phyloP scores from a whole-genome alignment of 352 stramenopile genomes.

The Globisporangium irregulare region DNA sequence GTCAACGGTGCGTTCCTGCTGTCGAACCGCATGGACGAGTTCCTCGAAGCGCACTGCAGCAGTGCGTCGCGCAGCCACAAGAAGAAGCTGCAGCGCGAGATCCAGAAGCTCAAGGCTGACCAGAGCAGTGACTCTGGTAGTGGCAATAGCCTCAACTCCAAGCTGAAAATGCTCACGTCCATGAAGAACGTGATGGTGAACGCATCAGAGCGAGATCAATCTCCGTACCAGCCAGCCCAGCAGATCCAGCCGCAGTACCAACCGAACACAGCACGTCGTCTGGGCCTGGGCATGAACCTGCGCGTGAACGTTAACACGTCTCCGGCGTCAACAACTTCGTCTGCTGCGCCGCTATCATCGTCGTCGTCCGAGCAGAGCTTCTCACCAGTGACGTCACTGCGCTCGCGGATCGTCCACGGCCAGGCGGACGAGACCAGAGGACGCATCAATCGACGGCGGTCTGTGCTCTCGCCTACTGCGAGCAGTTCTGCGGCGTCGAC shows the following conservation, averaged over 20 bases:
- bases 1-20: conserved; percentile 57
- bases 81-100: conserved; percentile 76
- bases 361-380: conserved; percentile 26
- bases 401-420: conserved; percentile 31
- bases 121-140: not conserved
- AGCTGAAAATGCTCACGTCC: not conserved
- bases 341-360: not conserved
- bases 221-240: conserved; percentile 2
- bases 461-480: conserved; percentile 3
- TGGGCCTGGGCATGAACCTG: conserved; percentile 35
- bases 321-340: conserved; percentile 1
- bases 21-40: conserved; percentile 36
- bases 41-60: conserved; percentile 46
- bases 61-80: conserved; percentile 64
- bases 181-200: conserved; percentile 6
- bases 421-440: conserved; percentile 30
- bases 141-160: not conserved
- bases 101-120: conserved; percentile 62
- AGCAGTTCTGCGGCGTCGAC: conserved; percentile 1
- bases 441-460: conserved; percentile 22
- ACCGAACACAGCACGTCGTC: conserved; percentile 31
- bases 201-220: not conserved
- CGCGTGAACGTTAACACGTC: conserved; percentile 49
- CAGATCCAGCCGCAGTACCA: not conserved
- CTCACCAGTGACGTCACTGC: conserved; percentile 39